phyloP scores from a whole-genome alignment of 305 asterid species.

The Lippia alba region DNA sequence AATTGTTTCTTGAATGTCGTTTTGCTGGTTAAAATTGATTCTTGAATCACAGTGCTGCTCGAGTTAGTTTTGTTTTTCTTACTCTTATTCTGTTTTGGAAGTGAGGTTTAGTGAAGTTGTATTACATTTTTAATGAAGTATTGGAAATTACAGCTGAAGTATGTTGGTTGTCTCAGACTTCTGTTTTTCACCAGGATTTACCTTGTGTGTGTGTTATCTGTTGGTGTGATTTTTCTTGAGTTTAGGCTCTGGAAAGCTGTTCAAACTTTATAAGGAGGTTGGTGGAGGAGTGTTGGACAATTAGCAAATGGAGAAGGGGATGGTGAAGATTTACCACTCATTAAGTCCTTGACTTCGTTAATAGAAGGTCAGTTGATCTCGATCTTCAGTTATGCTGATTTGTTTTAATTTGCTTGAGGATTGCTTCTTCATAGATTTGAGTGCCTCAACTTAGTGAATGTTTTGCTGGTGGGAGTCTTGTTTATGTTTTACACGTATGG shows the following conservation, averaged over 20 bases:
- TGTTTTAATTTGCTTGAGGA: constrained; percentile 12
- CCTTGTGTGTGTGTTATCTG: not conserved
- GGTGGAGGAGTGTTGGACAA: constrained; percentile 53
- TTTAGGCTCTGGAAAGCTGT: constrained; percentile 84
- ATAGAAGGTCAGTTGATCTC: constrained; percentile 57
- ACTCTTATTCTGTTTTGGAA: not conserved
- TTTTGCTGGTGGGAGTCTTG: not conserved
- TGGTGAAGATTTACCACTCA: constrained; percentile 55
- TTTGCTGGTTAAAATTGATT: too few species aligned
- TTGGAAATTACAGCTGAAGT: not conserved
- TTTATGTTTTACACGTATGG: not conserved
- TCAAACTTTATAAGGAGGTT: constrained; percentile 52
- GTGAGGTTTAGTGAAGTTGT: not conserved
- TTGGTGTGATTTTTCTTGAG: constrained; percentile 23
- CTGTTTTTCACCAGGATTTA: not conserved
- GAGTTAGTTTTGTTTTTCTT: constrained; percentile 10
- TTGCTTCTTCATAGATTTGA: constrained; percentile 11
- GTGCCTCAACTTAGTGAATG: constrained; percentile 5
- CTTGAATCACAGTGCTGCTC: constrained; percentile 20
- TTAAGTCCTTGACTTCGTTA: constrained; percentile 58
- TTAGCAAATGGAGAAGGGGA: constrained; percentile 50
- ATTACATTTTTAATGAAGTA: not conserved
- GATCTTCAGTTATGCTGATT: constrained; percentile 6
- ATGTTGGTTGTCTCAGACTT: constrained; percentile 1
- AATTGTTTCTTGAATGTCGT: not conserved